A percentile compares a stretch with the other conserved stretches of the same genome.
These are phyloP conservation scores for Chimonanthus salicifolius DNA, from an alignment of 164 flowering plant genomes.

Conservation along the genomic window DNA sequence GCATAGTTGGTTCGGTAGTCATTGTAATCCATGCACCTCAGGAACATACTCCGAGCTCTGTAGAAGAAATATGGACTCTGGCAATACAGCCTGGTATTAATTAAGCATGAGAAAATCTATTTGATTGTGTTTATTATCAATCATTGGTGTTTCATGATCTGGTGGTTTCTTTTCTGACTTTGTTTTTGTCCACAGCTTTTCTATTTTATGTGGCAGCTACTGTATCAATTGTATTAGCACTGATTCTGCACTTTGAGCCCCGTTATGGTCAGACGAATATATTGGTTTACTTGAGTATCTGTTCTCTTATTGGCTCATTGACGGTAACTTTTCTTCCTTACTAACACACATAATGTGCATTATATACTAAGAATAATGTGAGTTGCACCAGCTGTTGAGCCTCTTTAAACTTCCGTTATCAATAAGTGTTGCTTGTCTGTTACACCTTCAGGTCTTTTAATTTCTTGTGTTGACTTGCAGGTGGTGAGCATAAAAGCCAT, in stretches of 20 bases:
- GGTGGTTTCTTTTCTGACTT: background rate
- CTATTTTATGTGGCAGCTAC: slow-evolving; percentile 64
- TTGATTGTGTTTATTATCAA: background rate
- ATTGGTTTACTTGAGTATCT: slow-evolving; percentile 79
- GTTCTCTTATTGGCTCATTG: slow-evolving; percentile 84
- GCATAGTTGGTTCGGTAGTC: slow-evolving; percentile 88
- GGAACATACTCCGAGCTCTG: slow-evolving; percentile 75
- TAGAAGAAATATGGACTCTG: slow-evolving; percentile 78
- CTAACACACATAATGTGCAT: too few relatives aligned
- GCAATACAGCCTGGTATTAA: slow-evolving; percentile 78
- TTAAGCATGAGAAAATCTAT: slow-evolving; percentile 1
- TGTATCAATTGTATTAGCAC: slow-evolving; percentile 46
- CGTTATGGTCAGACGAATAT: slow-evolving; percentile 85
- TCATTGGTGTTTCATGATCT: background rate
- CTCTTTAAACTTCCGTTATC: background rate
- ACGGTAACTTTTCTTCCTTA: slow-evolving; percentile 46
- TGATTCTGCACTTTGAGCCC: slow-evolving; percentile 79
- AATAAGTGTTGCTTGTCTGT: background rate
- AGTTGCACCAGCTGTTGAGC: background rate
- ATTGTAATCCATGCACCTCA: slow-evolving; percentile 92
- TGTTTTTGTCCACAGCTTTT: slow-evolving; percentile 51
- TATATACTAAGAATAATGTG: background rate
- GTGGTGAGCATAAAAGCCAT: slow-evolving; percentile 85
- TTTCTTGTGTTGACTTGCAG: slow-evolving; percentile 27
- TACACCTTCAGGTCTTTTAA: background rate